phyloP scores from a whole-genome alignment of 2,329 filamentous ascomycete species.

The Huntiella omanensis region DNA sequence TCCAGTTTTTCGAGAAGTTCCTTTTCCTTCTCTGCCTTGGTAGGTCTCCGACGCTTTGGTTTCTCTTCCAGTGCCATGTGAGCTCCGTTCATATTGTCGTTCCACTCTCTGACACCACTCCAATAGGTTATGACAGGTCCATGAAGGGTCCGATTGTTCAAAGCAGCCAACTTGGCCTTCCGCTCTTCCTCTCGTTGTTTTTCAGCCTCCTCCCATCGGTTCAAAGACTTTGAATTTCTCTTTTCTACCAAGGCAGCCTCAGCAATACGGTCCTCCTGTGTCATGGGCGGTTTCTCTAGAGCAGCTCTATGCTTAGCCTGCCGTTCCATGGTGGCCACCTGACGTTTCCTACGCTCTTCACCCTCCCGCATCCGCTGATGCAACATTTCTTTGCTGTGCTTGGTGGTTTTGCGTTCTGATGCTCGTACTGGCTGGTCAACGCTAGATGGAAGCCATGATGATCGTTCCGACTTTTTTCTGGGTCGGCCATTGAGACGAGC shows the following conservation, averaged over 20 bases:
- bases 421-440: constrained; percentile 38
- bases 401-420: constrained; percentile 38
- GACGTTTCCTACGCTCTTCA: constrained; percentile 50
- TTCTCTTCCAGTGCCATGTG: constrained; percentile 43
- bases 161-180: constrained; percentile 62
- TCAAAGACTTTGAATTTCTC: constrained; percentile 74
- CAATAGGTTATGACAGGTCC: constrained; percentile 83
- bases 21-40: constrained; percentile 18
- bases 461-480: constrained; percentile 41
- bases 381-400: constrained; percentile 39
- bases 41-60: constrained; percentile 33
- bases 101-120: constrained; percentile 77
- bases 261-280: constrained; percentile 65
- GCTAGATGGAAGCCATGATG: constrained; percentile 36
- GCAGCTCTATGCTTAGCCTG: constrained; percentile 54
- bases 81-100: constrained; percentile 53
- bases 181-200: constrained; percentile 73
- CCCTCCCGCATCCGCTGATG: constrained; percentile 57
- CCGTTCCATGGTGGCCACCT: constrained; percentile 47
- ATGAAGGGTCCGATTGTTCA: constrained; percentile 70
- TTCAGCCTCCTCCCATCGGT: constrained; percentile 86
- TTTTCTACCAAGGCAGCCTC: constrained; percentile 73
- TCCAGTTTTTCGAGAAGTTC: constrained; percentile 12
- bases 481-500: constrained; percentile 20
- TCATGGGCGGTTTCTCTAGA: constrained; percentile 61